phyloP scores from a whole-genome alignment of 2,329 filamentous ascomycete species.

The Podosphaera fusca region DNA sequence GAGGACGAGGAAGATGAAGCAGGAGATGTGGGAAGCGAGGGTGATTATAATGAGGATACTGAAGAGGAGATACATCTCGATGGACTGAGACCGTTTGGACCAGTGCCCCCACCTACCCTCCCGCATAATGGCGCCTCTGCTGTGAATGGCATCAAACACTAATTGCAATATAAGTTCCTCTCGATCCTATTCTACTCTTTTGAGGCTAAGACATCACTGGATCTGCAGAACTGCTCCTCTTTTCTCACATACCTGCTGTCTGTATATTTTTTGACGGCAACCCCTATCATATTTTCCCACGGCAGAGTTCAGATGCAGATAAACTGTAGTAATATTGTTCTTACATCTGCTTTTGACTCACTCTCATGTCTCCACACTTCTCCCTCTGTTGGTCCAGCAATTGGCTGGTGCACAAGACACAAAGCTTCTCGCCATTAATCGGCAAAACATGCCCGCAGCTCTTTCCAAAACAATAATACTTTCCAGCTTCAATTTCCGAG shows the following conservation, averaged over 20 bases:
- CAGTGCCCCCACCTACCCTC: conserved; percentile 14
- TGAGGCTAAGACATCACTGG: neutral
- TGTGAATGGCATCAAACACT: conserved; percentile 3
- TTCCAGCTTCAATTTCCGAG: too few species aligned
- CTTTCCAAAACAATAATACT: too few species aligned
- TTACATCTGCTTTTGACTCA: too few species aligned
- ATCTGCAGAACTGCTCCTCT: neutral
- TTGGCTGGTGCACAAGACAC: too few species aligned
- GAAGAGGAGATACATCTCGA: conserved; percentile 16
- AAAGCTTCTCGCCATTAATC: too few species aligned
- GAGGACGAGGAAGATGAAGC: conserved; percentile 30
- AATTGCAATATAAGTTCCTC: neutral
- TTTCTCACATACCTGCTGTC: neutral
- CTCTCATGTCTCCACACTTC: too few species aligned
- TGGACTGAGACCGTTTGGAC: conserved; percentile 14
- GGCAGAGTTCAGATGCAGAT: neutral
- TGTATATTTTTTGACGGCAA: neutral
- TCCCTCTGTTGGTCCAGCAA: too few species aligned
- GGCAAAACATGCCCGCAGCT: too few species aligned
- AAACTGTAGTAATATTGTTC: neutral
- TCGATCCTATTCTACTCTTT: neutral
- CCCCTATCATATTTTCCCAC: neutral
- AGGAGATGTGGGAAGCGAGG: conserved; percentile 17
- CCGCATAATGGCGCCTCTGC: conserved; percentile 10
- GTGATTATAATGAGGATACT: conserved; percentile 24